Percentiles rank a stretch among this genome's conserved stretches.
Evolutionary conservation across 2,329 filamentous ascomycete species (phyloP).

Genomic region (Apiospora hydei): DNA sequence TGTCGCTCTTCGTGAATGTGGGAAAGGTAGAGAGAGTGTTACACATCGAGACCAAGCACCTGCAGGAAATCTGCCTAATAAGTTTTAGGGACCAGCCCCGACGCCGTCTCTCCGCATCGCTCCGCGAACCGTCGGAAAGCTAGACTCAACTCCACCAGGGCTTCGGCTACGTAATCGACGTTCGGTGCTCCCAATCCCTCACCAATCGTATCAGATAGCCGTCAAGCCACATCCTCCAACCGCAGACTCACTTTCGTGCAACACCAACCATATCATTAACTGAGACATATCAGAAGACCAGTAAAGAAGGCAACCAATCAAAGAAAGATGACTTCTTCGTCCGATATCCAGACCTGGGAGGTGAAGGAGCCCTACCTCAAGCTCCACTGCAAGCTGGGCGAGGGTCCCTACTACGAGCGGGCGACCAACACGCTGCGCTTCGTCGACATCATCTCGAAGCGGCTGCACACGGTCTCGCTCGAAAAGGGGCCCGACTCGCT

Average conservation of each 20-base stretch:
- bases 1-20: neutral
- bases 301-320: neutral
- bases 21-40: neutral
- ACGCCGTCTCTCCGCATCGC: constrained; percentile 21
- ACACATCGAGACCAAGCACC: neutral
- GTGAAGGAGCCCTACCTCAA: constrained; percentile 65
- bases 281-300: neutral
- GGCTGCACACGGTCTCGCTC: constrained; percentile 76
- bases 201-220: constrained; percentile 1
- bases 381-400: constrained; percentile 71
- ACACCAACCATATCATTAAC: constrained; percentile 25
- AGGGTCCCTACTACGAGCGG: constrained; percentile 78
- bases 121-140: constrained; percentile 22
- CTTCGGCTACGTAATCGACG: neutral
- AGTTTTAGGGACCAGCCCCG: constrained; percentile 22
- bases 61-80: neutral
- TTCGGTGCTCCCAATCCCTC: neutral
- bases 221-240: neutral
- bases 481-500: constrained; percentile 67
- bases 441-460: constrained; percentile 82
- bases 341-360: constrained; percentile 55
- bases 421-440: constrained; percentile 73
- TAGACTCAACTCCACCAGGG: constrained; percentile 8
- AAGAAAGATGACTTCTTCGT: neutral
- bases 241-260: too few species aligned